Base-by-base conservation (phyloP, 441 rosid genomes). In the Erysimum pusillum region DNA sequence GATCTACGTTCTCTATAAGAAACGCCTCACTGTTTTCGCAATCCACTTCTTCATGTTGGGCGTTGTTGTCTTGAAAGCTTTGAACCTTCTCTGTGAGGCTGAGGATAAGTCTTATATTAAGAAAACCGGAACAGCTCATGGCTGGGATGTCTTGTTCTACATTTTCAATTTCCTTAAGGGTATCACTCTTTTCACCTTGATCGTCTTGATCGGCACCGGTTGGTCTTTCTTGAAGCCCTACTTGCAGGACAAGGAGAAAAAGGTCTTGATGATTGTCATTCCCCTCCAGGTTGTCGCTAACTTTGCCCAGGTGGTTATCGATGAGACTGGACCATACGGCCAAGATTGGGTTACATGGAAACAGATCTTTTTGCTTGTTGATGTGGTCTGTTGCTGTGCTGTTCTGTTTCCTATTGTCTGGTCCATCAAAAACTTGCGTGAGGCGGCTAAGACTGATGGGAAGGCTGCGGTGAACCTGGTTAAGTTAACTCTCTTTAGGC, bases 11-110 rank as follows among this genome's bases (percentile, higher is more conserved):
- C 78, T 95, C 52, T 85, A 89, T 71, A 84, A 73, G 81, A 95
- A 95, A 76, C 92, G 98, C 8, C 86, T 82, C 71, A 89, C 92
- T 12, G 92, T 89, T 46, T 92, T 81, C 64, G 81, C 87, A 44
- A 95, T 95, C 76, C 99, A 95, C 71, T 87, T 91, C 83, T 95
- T 95, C 80, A 95, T 95, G 99, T 86, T 95, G 20, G 92, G 88
- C 4, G 98, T 95, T 7, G 88, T 90, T 49, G 38, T 89, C 4
- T 15, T 95, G 60, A 95, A 95, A 76, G 90, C 96, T 0, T 5
- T 88, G 76, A 91, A 95, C 67, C 69, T 95, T 6, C 25, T 93
- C 1, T 91, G 90, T 36, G 99, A 95, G 70, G 96, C 96, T 0
- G 98, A 95, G 87, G 99, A 95, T 46, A 91, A 91, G 59, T 88